Percentiles rank a stretch among this genome's conserved stretches.
Conservation (phyloP, 75 land plant species). For the Pinus albicaulis region DNA sequence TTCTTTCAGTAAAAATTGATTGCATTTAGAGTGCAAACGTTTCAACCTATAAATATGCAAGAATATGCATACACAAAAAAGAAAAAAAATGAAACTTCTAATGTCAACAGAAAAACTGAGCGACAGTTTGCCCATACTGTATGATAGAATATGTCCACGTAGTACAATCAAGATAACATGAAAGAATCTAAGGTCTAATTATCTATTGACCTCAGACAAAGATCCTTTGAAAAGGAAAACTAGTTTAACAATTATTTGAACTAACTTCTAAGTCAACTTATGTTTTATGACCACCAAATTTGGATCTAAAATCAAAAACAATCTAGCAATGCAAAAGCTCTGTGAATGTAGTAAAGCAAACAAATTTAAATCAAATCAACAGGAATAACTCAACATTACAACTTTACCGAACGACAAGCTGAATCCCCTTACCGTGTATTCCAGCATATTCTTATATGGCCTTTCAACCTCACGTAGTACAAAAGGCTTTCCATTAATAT, state of each 20-base stretch:
- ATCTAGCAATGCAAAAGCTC: neutral
- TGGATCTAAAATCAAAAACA: neutral
- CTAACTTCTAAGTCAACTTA: neutral
- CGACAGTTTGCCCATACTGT: neutral
- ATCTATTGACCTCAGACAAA: neutral
- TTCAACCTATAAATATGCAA: neutral
- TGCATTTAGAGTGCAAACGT: neutral
- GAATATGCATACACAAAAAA: neutral
- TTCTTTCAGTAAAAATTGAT: neutral
- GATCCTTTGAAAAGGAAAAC: neutral
- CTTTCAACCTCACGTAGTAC: conserved; percentile 97
- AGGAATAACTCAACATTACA: neutral
- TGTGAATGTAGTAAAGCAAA: too few species aligned
- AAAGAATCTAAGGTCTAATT: neutral
- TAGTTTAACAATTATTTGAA: neutral
- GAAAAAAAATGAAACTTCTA: neutral
- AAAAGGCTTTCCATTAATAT: conserved; percentile 97
- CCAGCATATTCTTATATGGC: conserved; percentile 95
- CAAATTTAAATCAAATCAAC: neutral
- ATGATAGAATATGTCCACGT: neutral
- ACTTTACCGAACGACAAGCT: neutral
- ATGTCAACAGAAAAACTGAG: neutral
- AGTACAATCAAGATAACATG: conserved; percentile 1
- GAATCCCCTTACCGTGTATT: conserved; percentile 65
- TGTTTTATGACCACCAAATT: neutral